Conservation (phyloP, 345 rosid species). For the Sapria himalayana region DNA sequence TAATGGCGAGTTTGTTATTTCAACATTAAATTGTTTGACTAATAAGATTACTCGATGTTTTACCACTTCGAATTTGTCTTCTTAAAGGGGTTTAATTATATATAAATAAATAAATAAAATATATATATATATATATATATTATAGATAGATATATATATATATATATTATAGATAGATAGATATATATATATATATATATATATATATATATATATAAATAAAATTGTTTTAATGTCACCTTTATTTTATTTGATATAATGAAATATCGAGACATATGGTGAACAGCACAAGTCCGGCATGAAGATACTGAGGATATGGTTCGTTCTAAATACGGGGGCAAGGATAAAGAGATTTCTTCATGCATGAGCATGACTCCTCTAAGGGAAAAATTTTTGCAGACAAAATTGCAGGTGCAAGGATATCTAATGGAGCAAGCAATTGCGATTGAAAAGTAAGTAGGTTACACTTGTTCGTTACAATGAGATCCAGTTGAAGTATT, state of each 20-base stretch:
- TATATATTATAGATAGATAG: too few species aligned
- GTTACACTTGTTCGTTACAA: not conserved
- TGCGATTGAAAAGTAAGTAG: slow-evolving; percentile 56
- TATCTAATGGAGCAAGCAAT: slow-evolving; percentile 75
- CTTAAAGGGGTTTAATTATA: too few species aligned
- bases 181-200: too few species aligned
- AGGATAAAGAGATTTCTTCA: slow-evolving; percentile 22
- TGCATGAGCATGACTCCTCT: slow-evolving; percentile 17
- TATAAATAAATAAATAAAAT: too few species aligned
- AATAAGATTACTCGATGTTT: too few species aligned
- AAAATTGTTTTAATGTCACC: too few species aligned
- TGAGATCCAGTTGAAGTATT: slow-evolving; percentile 1
- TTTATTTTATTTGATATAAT: slow-evolving; percentile 1
- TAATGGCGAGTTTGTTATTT: too few species aligned
- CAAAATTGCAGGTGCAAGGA: slow-evolving; percentile 76
- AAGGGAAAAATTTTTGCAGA: slow-evolving; percentile 37
- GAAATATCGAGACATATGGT: not conserved
- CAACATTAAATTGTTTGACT: too few species aligned
- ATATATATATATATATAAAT: too few species aligned
- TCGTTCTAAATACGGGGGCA: slow-evolving; percentile 20
- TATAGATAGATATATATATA: too few species aligned
- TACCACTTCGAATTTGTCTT: too few species aligned
- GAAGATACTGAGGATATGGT: slow-evolving; percentile 39
- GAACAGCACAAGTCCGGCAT: slow-evolving; percentile 12
- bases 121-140: too few species aligned